Evolutionary conservation across 1,284 basidiomycete genomes (phyloP).

Genomic region (Ganoderma sp.): DNA sequence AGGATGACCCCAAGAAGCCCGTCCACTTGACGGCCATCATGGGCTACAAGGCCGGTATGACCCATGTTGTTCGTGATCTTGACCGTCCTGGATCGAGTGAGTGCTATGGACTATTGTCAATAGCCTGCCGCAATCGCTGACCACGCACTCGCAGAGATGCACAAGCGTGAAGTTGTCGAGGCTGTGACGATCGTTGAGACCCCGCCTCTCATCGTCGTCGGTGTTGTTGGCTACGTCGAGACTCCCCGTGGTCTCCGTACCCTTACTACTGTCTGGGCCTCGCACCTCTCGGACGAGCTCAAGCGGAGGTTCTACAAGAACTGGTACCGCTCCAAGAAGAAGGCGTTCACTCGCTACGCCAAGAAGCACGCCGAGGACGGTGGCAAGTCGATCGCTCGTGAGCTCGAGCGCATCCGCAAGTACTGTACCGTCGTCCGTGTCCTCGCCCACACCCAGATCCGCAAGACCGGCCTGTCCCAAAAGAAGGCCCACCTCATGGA

Average conservation of each 20-base stretch:
- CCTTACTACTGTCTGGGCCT: conserved; percentile 85
- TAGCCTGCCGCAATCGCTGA: conserved; percentile 2
- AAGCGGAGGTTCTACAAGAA: conserved; percentile 99
- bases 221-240: conserved; percentile 99
- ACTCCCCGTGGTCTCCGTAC: conserved; percentile 98
- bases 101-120: conserved; percentile 43
- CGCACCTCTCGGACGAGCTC: conserved; percentile 85
- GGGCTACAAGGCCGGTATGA: conserved; percentile 99
- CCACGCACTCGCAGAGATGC: conserved; percentile 77
- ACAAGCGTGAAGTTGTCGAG: conserved; percentile 99
- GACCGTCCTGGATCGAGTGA: conserved; percentile 97
- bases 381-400: conserved; percentile 91
- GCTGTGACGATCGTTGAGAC: conserved; percentile 97
- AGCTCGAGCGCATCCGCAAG: conserved; percentile 99
- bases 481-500: conserved; percentile 99
- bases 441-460: conserved; percentile 98
- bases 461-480: conserved; percentile 97
- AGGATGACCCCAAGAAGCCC: conserved; percentile 99
- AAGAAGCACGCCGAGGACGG: conserved; percentile 98
- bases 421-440: conserved; percentile 99
- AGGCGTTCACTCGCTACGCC: conserved; percentile 99
- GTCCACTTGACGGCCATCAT: conserved; percentile 98
- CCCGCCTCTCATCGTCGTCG: conserved; percentile 95
- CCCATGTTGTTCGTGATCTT: conserved; percentile 98
- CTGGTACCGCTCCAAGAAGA: conserved; percentile 99